Conservation (phyloP, 2,329 filamentous ascomycete genomes). For the Beauveria bassiana region DNA sequence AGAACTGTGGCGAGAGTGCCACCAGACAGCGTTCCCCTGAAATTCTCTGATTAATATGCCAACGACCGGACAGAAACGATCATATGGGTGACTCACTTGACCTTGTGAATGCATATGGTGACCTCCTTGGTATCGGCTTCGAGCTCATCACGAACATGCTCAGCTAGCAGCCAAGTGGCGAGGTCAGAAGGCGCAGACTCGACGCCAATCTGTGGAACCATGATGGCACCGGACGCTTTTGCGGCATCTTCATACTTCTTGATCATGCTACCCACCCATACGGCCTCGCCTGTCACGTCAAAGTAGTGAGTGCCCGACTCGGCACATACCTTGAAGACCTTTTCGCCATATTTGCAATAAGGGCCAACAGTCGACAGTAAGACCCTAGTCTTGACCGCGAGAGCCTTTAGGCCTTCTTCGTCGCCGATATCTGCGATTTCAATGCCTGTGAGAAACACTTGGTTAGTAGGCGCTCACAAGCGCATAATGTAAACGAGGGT, state of each 20-base stretch:
- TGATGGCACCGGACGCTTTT: conserved; percentile 45
- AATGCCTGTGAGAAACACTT: conserved; percentile 30
- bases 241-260: conserved; percentile 48
- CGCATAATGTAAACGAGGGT: background rate
- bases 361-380: conserved; percentile 54
- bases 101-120: conserved; percentile 38
- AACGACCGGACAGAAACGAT: background rate
- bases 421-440: conserved; percentile 44
- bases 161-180: conserved; percentile 45
- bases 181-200: conserved; percentile 58
- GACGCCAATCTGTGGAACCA: conserved; percentile 55
- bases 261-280: conserved; percentile 53
- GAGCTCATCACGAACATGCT: conserved; percentile 41
- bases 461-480: background rate
- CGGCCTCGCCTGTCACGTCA: conserved; percentile 54
- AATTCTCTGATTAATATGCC: conserved; percentile 11
- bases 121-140: conserved; percentile 45
- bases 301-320: conserved; percentile 57
- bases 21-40: conserved; percentile 47
- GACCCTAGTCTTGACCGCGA: conserved; percentile 49
- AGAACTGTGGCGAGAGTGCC: conserved; percentile 63
- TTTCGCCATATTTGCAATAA: conserved; percentile 48
- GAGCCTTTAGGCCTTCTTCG: conserved; percentile 34
- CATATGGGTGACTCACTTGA: conserved; percentile 25
- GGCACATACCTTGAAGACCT: conserved; percentile 53